Conservation (phyloP, 495 filamentous ascomycete genomes). For the Aspergillus kassunensis region DNA sequence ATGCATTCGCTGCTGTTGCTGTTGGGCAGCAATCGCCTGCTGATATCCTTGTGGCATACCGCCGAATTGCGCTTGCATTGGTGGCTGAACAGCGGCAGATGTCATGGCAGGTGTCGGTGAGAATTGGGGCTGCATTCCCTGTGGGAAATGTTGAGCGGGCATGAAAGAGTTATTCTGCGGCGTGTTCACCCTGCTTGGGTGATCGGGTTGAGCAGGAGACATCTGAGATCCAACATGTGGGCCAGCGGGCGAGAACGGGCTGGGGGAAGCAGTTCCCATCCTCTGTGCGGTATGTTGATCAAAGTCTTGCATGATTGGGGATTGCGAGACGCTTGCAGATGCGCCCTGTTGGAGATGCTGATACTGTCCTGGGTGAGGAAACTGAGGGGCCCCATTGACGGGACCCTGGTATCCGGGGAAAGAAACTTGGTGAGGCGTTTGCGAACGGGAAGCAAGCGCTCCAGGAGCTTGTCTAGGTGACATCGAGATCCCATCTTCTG, state of each 20-base stretch:
- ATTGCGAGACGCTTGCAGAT: conserved; percentile 79
- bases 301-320: conserved; percentile 79
- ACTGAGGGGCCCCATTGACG: conserved; percentile 52
- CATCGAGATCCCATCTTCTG: conserved; percentile 78
- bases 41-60: conserved; percentile 49
- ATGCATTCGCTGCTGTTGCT: conserved; percentile 49
- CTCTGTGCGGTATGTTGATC: conserved; percentile 66
- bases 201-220: conserved; percentile 74
- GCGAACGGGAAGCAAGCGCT: conserved; percentile 79
- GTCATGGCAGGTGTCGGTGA: conserved; percentile 38
- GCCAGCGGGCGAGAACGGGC: conserved; percentile 79
- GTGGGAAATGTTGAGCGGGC: conserved; percentile 53
- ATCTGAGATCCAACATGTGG: conserved; percentile 72
- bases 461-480: conserved; percentile 76
- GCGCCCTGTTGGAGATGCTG: conserved; percentile 80
- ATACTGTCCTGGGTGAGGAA: conserved; percentile 59
- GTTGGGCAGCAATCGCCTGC: conserved; percentile 45
- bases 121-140: conserved; percentile 57
- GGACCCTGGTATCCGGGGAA: conserved; percentile 61
- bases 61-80: conserved; percentile 40
- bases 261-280: conserved; percentile 85
- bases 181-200: conserved; percentile 66
- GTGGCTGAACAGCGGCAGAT: conserved; percentile 27
- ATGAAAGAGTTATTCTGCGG: conserved; percentile 69
- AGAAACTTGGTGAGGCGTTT: conserved; percentile 77